These are phyloP conservation scores for Fusarium torreyae DNA, from an alignment of 2,329 filamentous ascomycete genomes.

Conservation along the genomic window DNA sequence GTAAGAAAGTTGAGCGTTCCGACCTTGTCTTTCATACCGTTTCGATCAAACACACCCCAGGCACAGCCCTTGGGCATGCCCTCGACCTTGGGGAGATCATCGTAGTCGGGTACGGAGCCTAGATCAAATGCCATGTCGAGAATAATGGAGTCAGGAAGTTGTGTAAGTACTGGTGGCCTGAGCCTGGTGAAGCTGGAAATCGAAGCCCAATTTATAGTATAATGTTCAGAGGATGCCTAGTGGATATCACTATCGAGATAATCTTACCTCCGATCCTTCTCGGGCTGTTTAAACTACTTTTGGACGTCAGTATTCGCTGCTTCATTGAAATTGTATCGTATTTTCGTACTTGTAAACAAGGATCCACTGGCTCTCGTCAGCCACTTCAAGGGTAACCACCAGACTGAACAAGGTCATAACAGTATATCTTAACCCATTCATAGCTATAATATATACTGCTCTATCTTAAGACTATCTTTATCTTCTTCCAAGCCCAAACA, in stretches of 20 bases:
- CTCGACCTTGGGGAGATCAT: constrained; percentile 51
- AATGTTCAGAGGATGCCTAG: background rate
- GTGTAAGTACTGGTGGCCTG: background rate
- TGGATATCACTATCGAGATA: background rate
- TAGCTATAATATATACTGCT: background rate
- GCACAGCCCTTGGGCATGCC: constrained; percentile 64
- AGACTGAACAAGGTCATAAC: background rate
- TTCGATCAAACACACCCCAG: constrained; percentile 65
- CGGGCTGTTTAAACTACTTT: constrained; percentile 5
- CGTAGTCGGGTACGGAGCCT: constrained; percentile 30
- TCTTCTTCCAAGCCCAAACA: constrained; percentile 50
- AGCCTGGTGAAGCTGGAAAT: background rate
- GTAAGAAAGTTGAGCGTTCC: constrained; percentile 70
- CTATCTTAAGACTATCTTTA: constrained; percentile 6
- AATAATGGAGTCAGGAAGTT: background rate
- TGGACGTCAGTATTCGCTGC: background rate
- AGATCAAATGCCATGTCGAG: constrained; percentile 10
- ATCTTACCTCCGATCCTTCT: background rate
- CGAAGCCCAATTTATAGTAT: constrained; percentile 16
- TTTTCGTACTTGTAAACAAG: constrained; percentile 19
- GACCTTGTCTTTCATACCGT: constrained; percentile 64
- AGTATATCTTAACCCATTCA: background rate
- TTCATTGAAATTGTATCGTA: background rate
- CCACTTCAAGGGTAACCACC: constrained; percentile 3
- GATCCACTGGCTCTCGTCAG: constrained; percentile 24